Evolutionary conservation across 129 eudicot species (phyloP), one percentile per base, ranked within the genome.

Genomic region (Calendula officinalis): DNA sequence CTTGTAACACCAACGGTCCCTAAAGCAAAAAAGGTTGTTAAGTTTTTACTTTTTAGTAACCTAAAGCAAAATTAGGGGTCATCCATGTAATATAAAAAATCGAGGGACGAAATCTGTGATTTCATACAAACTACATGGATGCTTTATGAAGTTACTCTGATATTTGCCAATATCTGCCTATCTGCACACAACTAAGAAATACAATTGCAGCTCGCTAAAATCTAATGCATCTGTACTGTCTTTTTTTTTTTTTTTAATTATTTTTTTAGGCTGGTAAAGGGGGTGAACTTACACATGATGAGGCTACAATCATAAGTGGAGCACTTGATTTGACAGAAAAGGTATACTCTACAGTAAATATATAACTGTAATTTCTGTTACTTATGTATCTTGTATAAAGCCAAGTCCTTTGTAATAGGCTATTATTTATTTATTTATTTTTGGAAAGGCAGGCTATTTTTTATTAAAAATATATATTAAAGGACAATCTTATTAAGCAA

Each of bases 201-300:
- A 65, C 17, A 32, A 15, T 49, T 55, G 63, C 42, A 67, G 50
- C 22, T 30, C 43, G 36, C 44, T 45, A 9, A 48, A 41, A 53
- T 51, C 56, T 48, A 62, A 22, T 22, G 30, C 30, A 22, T 22
- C 2, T 22, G 30, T 22, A 22, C 30, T 22, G 1, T 73, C 8
- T 17, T 56, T 61, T 64, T 50, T 40, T 48, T 50, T 59, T 60
- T 10, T 32, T 13, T 50, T 15, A 5, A 14, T 32, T 33, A 76
- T 37, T 22, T 22, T 22, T 22, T 40, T 76, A 92, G 99, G 99
- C 91, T 62, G 99, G 99, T 62, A 85, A 81, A 80, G 99, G 99
- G 51, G 99, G 99, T 63, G 99, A 92, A 66, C 95, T 92, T 63
- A 83, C 99, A 7, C 99, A 83, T 14, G 95, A 88, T 62, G 99